These are phyloP conservation scores for Euphorbia schlechtendalii DNA, from an alignment of 441 rosid species.

Conservation along the genomic window DNA sequence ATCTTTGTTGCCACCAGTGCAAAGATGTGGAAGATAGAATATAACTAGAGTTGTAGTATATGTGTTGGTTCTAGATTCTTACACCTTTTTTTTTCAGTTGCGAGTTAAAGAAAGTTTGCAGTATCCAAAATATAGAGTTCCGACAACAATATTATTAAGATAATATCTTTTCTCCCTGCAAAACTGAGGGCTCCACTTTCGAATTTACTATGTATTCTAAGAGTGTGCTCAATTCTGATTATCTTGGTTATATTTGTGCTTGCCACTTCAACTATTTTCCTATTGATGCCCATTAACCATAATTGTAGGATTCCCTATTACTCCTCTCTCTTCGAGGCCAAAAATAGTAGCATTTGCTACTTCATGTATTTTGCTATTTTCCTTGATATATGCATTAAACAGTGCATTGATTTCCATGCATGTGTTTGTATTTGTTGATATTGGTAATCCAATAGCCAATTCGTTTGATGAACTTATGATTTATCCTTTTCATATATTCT, in stretches of 20 bases:
- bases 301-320: neutral
- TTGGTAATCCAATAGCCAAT: neutral
- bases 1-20: neutral
- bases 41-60: neutral
- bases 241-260: neutral
- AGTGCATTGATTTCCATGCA: no score
- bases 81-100: neutral
- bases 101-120: neutral
- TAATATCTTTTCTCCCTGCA: neutral
- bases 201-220: neutral
- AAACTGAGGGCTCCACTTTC: neutral
- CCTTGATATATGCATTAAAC: no score
- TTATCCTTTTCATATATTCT: conserved; percentile 8
- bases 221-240: neutral
- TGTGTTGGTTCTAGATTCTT: conserved; percentile 3
- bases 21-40: neutral
- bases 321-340: neutral
- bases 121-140: neutral
- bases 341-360: neutral
- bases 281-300: neutral
- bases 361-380: no score
- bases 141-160: neutral
- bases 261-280: neutral
- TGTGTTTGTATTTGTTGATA: neutral
- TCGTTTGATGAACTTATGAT: conserved; percentile 2